Evolutionary conservation across 257 asterid genomes (phyloP).

Genomic region (Scutellaria minor): DNA sequence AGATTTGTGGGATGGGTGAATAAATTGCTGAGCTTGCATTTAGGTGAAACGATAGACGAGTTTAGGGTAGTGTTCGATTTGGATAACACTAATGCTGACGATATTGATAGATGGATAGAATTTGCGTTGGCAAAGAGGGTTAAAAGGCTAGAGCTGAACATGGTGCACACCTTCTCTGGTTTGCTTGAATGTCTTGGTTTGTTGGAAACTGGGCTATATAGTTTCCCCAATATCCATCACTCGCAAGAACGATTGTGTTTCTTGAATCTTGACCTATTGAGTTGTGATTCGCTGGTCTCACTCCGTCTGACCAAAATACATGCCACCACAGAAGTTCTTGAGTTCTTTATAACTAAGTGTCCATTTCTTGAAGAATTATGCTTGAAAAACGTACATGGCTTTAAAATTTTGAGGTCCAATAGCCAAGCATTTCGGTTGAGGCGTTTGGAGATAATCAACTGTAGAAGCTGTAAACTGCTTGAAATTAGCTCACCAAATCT

Average conservation of each 20-base stretch:
- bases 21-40: background rate
- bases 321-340: background rate
- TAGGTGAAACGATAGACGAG: slow-evolving; percentile 6
- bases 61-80: slow-evolving; percentile 11
- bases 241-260: background rate
- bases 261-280: background rate
- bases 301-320: background rate
- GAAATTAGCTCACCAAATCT: background rate
- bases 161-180: background rate
- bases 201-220: background rate
- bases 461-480: background rate
- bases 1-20: slow-evolving; percentile 2
- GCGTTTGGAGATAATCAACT: background rate
- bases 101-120: slow-evolving; percentile 12
- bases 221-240: background rate
- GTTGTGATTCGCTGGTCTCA: background rate
- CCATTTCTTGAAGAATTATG: slow-evolving; percentile 6
- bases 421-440: background rate
- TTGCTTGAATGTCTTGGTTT: too few species aligned
- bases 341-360: slow-evolving; percentile 3
- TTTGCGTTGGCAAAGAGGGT: slow-evolving; percentile 27
- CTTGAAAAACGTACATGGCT: background rate
- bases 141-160: slow-evolving; percentile 14
- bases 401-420: background rate
- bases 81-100: background rate